Evolutionary conservation across 1,284 basidiomycete species (phyloP).

Genomic region (Tilletia setariae): DNA sequence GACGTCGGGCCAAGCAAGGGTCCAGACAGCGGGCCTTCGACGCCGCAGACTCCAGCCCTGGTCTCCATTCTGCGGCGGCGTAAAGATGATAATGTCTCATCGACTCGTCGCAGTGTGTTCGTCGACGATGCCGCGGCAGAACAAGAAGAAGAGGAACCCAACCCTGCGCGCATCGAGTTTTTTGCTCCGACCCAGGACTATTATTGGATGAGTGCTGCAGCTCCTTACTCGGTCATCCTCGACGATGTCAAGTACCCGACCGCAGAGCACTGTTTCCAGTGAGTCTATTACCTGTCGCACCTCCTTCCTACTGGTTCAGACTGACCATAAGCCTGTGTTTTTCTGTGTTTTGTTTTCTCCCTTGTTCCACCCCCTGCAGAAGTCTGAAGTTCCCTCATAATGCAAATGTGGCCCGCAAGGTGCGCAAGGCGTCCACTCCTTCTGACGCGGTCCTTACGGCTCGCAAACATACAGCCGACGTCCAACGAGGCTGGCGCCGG

Average conservation of each 20-base stretch:
- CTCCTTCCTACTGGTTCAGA: too few relatives aligned
- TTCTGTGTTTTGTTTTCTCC: not conserved
- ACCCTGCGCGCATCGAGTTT: constrained; percentile 23
- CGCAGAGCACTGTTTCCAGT: constrained; percentile 22
- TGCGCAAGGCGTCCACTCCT: constrained; percentile 34
- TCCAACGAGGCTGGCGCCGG: constrained; percentile 35
- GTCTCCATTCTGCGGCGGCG: too few relatives aligned
- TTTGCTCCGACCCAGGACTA: constrained; percentile 29
- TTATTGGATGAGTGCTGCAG: constrained; percentile 39
- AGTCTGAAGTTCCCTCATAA: constrained; percentile 21
- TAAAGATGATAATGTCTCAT: too few relatives aligned
- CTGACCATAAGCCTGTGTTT: too few relatives aligned
- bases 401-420: constrained; percentile 35
- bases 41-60: not conserved
- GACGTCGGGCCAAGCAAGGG: too few relatives aligned
- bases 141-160: not conserved
- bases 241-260: constrained; percentile 36
- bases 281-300: not conserved
- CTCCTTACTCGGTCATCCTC: constrained; percentile 27
- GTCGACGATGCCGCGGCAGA: not conserved
- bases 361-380: not conserved
- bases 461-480: constrained; percentile 26
- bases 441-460: constrained; percentile 37
- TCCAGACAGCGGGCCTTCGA: not conserved
- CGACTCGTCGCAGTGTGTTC: not conserved